Evolutionary conservation across 148 eudicot species (phyloP), one percentile per base, ranked within the genome.

Genomic region (Oxyria digyna): DNA sequence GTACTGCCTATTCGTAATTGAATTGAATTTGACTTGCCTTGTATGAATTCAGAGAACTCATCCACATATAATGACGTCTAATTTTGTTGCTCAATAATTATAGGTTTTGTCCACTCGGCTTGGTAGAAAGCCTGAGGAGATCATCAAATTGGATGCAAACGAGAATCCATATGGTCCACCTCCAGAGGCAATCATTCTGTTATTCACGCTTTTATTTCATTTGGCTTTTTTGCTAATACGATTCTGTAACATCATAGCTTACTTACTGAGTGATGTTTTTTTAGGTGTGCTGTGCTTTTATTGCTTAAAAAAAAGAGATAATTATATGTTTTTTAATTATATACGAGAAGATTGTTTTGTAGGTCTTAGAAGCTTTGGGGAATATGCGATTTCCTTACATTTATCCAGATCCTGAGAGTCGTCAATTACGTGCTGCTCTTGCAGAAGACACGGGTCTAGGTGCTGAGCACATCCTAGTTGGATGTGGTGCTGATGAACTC

Each of bases 101-200:
- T 79, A 94, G 99, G 97, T 94, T 50, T 76, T 94, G 74, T 94
- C 99, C 42, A 78, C 97, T 69, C 97, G 88, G 21, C 93, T 94
- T 69, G 97, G 99, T 73, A 82, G 96, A 74, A 88, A 94, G 81
- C 97, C 97, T 10, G 97, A 94, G 77, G 97, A 94, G 68, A 94
- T 90, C 31, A 70, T 94, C 73, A 94, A 90, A 74, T 73, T 94
- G 75, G 98, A 94, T 75, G 98, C 98, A 49, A 94, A 94, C 71
- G 98, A 93, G 77, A 93, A 93, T 65, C 96, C 96, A 55, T 90
- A 94, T 69, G 99, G 97, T 71, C 97, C 99, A 62, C 99, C 99
- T 40, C 99, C 99, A 70, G 99, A 94, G 96, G 99, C 75, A 90
- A 79, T 68, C 70, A 65, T 68, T 17, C 23, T 24, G 42, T 23